phyloP scores from a whole-genome alignment of 1,139 yeast species.

The Blastobotrys malaysiensis region DNA sequence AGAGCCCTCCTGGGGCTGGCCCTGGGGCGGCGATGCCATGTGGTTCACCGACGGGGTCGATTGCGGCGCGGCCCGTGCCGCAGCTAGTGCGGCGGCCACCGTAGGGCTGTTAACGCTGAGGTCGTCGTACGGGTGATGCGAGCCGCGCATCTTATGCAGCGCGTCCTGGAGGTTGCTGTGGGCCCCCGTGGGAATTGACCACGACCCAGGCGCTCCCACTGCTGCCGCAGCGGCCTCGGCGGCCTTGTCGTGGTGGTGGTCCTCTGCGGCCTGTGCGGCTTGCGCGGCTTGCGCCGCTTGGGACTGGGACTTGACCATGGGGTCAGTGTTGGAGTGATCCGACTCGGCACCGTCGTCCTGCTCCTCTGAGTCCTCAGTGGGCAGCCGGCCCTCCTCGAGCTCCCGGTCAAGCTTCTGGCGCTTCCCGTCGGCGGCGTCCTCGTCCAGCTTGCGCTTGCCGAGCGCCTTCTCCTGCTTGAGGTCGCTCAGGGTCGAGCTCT shows the following conservation, averaged over 20 bases:
- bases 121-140: background rate
- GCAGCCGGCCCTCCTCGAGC: background rate
- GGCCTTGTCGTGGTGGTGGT: constrained; percentile 5
- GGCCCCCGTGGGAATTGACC: background rate
- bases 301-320: constrained; percentile 2
- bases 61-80: background rate
- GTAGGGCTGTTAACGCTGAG: background rate
- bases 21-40: background rate
- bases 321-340: background rate
- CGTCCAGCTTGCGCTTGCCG: background rate
- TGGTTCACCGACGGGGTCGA: background rate
- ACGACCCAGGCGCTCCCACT: constrained; percentile 9
- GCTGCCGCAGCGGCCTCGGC: constrained; percentile 12
- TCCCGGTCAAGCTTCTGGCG: background rate
- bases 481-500: background rate
- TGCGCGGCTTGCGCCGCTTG: constrained; percentile 13
- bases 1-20: background rate
- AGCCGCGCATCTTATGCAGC: background rate
- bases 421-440: background rate
- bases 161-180: constrained; percentile 3
- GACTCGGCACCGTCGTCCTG: background rate
- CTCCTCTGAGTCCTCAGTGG: background rate
- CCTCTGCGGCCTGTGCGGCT: constrained; percentile 11
- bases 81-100: constrained; percentile 8
- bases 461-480: background rate